Percentiles rank a stretch among this genome's conserved stretches.
phyloP scores from a whole-genome alignment of 352 stramenopile genomes.

The Plasmopara muralis region DNA sequence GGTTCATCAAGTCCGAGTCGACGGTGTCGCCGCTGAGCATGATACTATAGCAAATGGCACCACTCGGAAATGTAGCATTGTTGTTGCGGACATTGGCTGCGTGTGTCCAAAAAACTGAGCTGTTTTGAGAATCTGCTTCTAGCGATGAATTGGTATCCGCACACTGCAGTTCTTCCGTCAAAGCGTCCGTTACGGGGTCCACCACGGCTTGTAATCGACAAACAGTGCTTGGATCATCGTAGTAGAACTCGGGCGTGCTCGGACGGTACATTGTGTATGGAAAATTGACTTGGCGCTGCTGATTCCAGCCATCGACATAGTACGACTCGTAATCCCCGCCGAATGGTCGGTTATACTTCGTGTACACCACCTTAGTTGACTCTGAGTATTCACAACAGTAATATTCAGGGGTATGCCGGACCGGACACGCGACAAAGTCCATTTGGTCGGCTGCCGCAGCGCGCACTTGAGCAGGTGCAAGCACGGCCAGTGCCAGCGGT shows the following conservation, averaged over 20 bases:
- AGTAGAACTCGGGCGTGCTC: slow-evolving; percentile 47
- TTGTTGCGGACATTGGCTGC: slow-evolving; percentile 56
- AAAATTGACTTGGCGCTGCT: slow-evolving; percentile 39
- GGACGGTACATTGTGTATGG: slow-evolving; percentile 61
- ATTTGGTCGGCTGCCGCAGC: background rate
- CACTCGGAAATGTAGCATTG: slow-evolving; percentile 59
- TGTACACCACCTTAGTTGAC: slow-evolving; percentile 27
- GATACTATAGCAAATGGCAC: slow-evolving; percentile 39
- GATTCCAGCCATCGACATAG: slow-evolving; percentile 63
- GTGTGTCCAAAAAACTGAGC: slow-evolving; percentile 43
- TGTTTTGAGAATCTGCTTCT: slow-evolving; percentile 37
- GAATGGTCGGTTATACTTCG: slow-evolving; percentile 47
- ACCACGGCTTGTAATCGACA: slow-evolving; percentile 40
- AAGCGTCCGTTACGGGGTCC: slow-evolving; percentile 7
- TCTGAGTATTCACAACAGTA: too few relatives aligned
- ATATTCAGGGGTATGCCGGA: too few relatives aligned
- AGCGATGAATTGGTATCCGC: slow-evolving; percentile 45
- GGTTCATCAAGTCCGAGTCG: slow-evolving; percentile 13
- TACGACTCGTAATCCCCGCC: slow-evolving; percentile 36
- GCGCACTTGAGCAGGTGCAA: too few relatives aligned
- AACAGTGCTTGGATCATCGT: slow-evolving; percentile 37
- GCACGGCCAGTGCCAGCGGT: too few relatives aligned
- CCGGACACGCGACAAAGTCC: too few relatives aligned
- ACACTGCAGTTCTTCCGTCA: slow-evolving; percentile 39
- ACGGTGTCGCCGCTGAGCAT: slow-evolving; percentile 37